Base-by-base conservation (phyloP, 139 green algal species). In the Chlorella sp. region DNA sequence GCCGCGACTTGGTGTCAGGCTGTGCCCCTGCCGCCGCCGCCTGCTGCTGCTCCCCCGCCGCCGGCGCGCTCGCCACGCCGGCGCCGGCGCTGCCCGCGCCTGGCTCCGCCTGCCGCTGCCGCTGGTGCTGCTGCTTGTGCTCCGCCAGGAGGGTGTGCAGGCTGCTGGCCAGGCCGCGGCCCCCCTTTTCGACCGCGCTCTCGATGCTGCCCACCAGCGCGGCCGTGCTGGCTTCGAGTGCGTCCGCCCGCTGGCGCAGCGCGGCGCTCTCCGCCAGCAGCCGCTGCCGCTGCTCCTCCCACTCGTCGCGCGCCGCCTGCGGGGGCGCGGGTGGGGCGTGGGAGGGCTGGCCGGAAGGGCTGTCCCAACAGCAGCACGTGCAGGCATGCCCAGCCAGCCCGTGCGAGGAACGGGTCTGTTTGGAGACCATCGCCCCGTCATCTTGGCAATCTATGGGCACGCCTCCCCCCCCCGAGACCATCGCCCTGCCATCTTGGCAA, bases 301-400 rank as follows among this genome's bases (percentile, higher is more conserved):
- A 73, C 19, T 71, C 60, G 14, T 61, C 33, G 61, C 70, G 68
- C 41, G 78, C 74, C 14, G 29, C 29, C 79, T 84, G 79, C 67
- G 56, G 36, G 17, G 11, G 3, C 27, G 15, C 21, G 8, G 27
- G 0, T 21, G 5, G 50, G 8, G 40, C 23, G n/a, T 19, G 55
- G 36, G 38, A 21, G 36, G n/a, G 62, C 8, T 19, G 40, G 36
- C 62, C 9, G 64, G 43, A 40, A 71, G 27, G 64, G 11, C 17
- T 21, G 21, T 58, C 1, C 17, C 17, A 17, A 58, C 48, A 58
- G 21, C 17, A n/a, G 48, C 48, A 58, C 17, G 21, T 21, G 48
- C 21, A 21, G 21, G 48, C 21, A 21, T 58, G 21, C 17, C 17
- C 48, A 58, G 21, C 17, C 60, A 67, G 60, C 17, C 14, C 25